Base-by-base conservation (phyloP, 2,329 filamentous ascomycete species). In the Penicillium brevicompactum region DNA sequence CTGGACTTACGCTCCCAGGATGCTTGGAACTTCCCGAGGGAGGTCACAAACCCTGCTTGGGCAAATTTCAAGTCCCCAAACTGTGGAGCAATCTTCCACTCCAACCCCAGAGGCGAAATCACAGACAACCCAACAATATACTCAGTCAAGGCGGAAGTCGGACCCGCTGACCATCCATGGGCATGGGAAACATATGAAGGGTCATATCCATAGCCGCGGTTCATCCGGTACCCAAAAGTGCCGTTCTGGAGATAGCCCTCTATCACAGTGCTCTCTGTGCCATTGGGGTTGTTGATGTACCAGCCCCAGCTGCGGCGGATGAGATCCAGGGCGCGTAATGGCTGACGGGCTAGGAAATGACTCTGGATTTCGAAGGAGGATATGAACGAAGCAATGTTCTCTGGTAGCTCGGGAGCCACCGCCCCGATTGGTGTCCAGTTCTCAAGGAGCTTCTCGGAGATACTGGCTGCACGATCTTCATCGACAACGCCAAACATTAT, bases 241-340 rank as follows among this genome's bases (percentile, higher is more conserved):
- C 83, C 83, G 58, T 87, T 78, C 0, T 67, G 68, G 1, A 83
- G 74, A 55, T 84, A 86, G 0, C 84, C 84, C 67, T 87, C 85
- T 24, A 86, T 78, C 18, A 83, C 78, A 0, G 85, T 87, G 41
- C 78, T 82, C 53, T 80, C 74, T 0, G 84, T 86, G n/a, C 83
- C 83, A 59, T 83, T 80, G 1, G 79, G 76, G 55, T 85, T 78
- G 55, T 80, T 74, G 14, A 84, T 70, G 60, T 86, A 86, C 82
- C 82, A 85, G 10, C 84, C 84, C 84, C 84, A 87, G 46, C 75
- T 77, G 8, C 72, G 72, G 5, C 83, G 79, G 31, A 87, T 81
- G 14, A 87, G 76, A 10, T 82, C 75, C 0, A 87, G 70, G 0
- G 84, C 83, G 34, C 84, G 79, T 7, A 71, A 66, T 1, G 83